Percentiles rank a stretch among this genome's conserved stretches.
phyloP scores from a whole-genome alignment of 2,329 filamentous ascomycete species.

The Paraphaeosphaeria minitans region DNA sequence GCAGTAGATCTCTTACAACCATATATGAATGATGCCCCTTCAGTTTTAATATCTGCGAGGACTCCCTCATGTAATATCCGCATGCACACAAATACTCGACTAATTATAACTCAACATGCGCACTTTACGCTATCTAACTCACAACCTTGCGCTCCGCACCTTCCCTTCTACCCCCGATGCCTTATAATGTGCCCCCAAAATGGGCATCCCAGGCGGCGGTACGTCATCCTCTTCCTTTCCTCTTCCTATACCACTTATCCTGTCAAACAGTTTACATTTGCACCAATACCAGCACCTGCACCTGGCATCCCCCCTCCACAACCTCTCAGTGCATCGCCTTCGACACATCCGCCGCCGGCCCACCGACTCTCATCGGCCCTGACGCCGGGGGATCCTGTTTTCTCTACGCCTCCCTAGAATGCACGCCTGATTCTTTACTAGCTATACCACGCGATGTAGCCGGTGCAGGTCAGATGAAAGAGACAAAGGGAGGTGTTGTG shows the following conservation, averaged over 20 bases:
- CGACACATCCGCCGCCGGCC: background rate
- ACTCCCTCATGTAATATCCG: background rate
- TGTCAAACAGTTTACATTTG: background rate
- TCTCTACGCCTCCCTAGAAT: background rate
- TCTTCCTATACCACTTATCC: background rate
- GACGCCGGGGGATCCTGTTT: background rate
- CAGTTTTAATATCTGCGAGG: background rate
- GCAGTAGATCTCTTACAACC: background rate
- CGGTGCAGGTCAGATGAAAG: background rate
- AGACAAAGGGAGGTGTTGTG: background rate
- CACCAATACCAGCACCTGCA: background rate
- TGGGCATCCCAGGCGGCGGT: conserved; percentile 1
- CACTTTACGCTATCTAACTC: background rate
- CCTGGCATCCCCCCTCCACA: background rate
- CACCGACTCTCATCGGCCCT: background rate
- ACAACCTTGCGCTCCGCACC: background rate
- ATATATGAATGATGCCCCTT: background rate
- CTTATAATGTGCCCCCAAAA: background rate
- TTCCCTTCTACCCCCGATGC: background rate
- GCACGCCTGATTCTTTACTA: background rate
- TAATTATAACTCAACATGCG: background rate
- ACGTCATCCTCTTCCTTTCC: background rate
- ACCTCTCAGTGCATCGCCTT: background rate
- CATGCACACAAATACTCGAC: background rate
- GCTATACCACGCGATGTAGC: background rate